Base-by-base conservation (phyloP, 352 stramenopile genomes). In the Pythium utonaiense region DNA sequence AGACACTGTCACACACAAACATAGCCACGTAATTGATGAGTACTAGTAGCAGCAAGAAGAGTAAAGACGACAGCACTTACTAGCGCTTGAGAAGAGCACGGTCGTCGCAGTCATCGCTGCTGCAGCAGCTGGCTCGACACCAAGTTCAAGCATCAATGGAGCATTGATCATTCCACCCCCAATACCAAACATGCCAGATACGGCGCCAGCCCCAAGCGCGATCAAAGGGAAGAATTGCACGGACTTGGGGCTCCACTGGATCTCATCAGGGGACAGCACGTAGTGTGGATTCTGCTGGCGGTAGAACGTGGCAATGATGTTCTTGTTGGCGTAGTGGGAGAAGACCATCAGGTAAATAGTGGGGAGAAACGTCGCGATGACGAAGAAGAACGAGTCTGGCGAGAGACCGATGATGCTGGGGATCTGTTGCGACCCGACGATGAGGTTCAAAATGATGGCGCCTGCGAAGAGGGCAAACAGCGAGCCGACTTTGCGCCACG, bases 131-230 rank as follows among this genome's bases (percentile, higher is more conserved):
- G 86, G 78, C 12, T 92, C 72, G 14, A 98, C 77, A 47, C 93
- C 93, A 62, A 98, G 91, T 49, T 97, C 88, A 3, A 98, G 81
- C 80, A 99, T 94, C 19, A 98, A 64, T 3, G 95, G 95, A 1
- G 88, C 94, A 57, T 97, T 98, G 47, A 99, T 89, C 57, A 98
- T 98, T 19, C 95, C 96, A 47, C 95, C 96, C 3, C 94, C 95
- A 24, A 98, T 90, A 14, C 95, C 96, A 71, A 99, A 98, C 83
- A 98, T 93, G 13, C 95, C 95, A 1, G 92, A 90, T 59, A 97
- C 89, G 22, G 97, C 80, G 19, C 95, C 96, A 22, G 94, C 94
- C 8, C 93, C 71, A 53, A 96, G 81, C 53, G 89, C 96, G 25
- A 98, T 71, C 1, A 86, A 49, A 0, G 95, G 93, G 73, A 98